phyloP scores from a whole-genome alignment of 2,329 filamentous ascomycete genomes.

The Aspergillus tamarii region DNA sequence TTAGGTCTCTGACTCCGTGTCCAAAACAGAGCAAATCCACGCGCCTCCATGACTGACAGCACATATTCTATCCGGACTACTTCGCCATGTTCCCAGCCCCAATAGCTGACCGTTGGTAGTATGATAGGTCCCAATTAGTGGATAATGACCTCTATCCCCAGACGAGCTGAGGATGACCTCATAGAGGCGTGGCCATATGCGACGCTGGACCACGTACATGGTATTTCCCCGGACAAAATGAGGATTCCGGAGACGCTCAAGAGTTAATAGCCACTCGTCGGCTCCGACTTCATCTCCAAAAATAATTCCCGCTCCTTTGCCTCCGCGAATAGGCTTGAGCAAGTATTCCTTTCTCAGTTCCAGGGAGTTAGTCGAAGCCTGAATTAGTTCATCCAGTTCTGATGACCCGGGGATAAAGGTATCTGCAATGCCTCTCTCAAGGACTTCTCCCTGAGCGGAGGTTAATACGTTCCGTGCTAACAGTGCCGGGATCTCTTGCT shows the following conservation, averaged over 20 bases:
- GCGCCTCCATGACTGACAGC: slow-evolving; percentile 21
- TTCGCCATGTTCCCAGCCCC: slow-evolving; percentile 30
- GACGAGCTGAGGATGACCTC: slow-evolving; percentile 22
- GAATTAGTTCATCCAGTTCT: slow-evolving; percentile 21
- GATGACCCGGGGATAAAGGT: slow-evolving; percentile 31
- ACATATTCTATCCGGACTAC: slow-evolving; percentile 25
- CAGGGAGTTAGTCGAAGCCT: background rate
- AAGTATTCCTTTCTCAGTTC: slow-evolving; percentile 26
- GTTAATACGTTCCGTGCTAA: slow-evolving; percentile 22
- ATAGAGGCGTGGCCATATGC: slow-evolving; percentile 24
- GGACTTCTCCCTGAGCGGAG: slow-evolving; percentile 16
- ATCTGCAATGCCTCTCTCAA: slow-evolving; percentile 25
- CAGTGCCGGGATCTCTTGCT: slow-evolving; percentile 25
- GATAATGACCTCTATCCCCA: slow-evolving; percentile 1
- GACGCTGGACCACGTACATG: slow-evolving; percentile 27
- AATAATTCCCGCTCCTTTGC: slow-evolving; percentile 28
- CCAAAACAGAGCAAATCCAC: slow-evolving; percentile 24
- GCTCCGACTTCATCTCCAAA: slow-evolving; percentile 26
- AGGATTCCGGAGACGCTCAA: slow-evolving; percentile 21
- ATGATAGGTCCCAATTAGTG: slow-evolving; percentile 33
- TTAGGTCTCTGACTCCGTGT: too few species aligned
- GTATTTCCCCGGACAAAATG: slow-evolving; percentile 8
- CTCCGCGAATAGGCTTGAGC: slow-evolving; percentile 29
- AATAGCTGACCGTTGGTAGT: slow-evolving; percentile 28
- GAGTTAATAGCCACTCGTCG: slow-evolving; percentile 24